Base-by-base conservation (phyloP, 129 eudicot genomes). In the Helianthus annuus region DNA sequence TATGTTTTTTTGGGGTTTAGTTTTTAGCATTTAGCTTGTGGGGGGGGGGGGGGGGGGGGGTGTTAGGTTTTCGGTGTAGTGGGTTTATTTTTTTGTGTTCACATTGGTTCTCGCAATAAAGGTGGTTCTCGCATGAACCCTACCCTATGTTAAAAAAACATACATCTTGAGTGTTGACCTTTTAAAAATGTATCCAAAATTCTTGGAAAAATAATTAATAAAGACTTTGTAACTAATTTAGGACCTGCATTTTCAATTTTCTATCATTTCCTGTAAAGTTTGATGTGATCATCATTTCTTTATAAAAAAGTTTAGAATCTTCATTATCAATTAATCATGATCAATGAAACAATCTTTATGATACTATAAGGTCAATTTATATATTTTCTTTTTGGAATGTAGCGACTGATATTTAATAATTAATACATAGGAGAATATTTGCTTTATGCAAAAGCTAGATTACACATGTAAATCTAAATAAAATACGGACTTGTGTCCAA, bases 371-470 rank as follows among this genome's bases (percentile, higher is more conserved):
- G 77, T 71, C 72, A 70, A 63, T 39, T 11, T n/a, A 56, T 22
- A 40, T 29, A 68, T 44, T 34, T 78, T 54, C 77, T 71, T 78
- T 78, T 78, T 71, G 82, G 77, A 78, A 54, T 36, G 42, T 54
- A 71, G 82, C 46, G 16, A 60, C 53, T 42, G 44, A 29, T 78
- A 64, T 71, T 10, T 38, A 17, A 29, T 78, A 64, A 64, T 10
- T 38, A 17, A 57, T 70, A n/a, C 71, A 63, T 11, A 71, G 7
- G 68, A 63, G 77, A 78, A 78, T 78, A 78, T 78, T 71, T 63
- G 72, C 82, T 78, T 63, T 78, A 63, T 54, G 61, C 38, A 71
- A 63, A 78, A 78, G 82, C 77, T 53, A 78, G 22, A 68, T 45
- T 61, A 52, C 57, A 78, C 76, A 70, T 70, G 72, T 45, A 62